A percentile compares a stretch with the other conserved stretches of the same genome.
Conservation (phyloP, 2,329 filamentous ascomycete species). For the Colletotrichum abscissum region DNA sequence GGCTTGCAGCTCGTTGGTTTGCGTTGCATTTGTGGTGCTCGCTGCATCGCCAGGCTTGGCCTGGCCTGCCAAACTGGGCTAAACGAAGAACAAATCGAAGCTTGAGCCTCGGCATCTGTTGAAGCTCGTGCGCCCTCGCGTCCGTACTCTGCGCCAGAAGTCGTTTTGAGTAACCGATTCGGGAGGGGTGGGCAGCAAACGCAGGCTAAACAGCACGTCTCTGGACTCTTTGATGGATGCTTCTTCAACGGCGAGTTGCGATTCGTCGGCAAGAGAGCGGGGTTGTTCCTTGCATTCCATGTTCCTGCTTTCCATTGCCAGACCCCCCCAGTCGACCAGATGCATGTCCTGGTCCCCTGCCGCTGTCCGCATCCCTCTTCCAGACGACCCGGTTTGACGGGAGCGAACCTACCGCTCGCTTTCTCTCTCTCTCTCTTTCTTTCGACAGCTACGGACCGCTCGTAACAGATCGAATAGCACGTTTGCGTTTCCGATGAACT, state of each 20-base stretch:
- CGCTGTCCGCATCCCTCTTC: not conserved
- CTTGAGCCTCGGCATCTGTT: slow-evolving; percentile 31
- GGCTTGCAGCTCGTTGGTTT: not conserved
- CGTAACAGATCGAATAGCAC: not conserved
- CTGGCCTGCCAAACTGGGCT: not conserved
- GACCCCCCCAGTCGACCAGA: not conserved
- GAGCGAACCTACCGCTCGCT: slow-evolving; percentile 20
- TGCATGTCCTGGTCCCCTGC: slow-evolving; percentile 1
- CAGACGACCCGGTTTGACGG: slow-evolving; percentile 16
- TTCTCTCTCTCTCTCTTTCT: slow-evolving; percentile 9
- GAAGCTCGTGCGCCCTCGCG: slow-evolving; percentile 29
- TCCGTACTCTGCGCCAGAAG: not conserved
- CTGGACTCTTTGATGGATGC: not conserved
- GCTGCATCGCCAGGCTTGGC: slow-evolving; percentile 24
- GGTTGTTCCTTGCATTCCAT: slow-evolving; percentile 5
- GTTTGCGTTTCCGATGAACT: slow-evolving; percentile 19
- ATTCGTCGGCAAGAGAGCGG: slow-evolving; percentile 10
- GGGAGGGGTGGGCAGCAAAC: not conserved
- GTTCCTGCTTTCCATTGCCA: not conserved
- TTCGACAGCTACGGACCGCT: slow-evolving; percentile 2
- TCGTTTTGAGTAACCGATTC: slow-evolving; percentile 6
- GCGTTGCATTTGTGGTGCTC: slow-evolving; percentile 15
- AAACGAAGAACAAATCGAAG: not conserved
- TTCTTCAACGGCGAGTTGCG: slow-evolving; percentile 22
- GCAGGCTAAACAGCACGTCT: not conserved